A percentile compares a stretch with the other conserved stretches of the same genome.
phyloP scores from a whole-genome alignment of 2,329 filamentous ascomycete genomes.

The Elsinoe australis region DNA sequence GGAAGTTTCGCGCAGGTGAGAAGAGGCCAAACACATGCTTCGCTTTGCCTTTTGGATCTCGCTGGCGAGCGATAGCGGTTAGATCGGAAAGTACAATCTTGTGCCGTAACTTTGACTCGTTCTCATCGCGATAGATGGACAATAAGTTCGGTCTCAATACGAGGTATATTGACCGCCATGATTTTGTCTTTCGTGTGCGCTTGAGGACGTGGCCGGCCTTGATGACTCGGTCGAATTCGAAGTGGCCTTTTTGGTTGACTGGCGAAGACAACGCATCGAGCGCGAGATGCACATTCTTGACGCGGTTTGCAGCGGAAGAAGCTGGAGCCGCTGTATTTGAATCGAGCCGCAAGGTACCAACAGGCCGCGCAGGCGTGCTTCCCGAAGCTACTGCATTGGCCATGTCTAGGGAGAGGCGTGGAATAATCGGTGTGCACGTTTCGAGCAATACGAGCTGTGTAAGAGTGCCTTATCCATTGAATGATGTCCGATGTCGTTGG shows the following conservation, averaged over 20 bases:
- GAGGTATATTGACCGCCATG: conserved; percentile 84
- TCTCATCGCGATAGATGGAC: conserved; percentile 86
- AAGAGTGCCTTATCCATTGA: conserved; percentile 9
- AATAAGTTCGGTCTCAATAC: conserved; percentile 85
- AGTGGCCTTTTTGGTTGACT: conserved; percentile 90
- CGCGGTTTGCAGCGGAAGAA: background rate
- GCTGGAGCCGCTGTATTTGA: background rate
- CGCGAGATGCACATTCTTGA: conserved; percentile 39
- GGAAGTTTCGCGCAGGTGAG: conserved; percentile 82
- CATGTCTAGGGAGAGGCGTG: conserved; percentile 7
- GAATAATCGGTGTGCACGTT: background rate
- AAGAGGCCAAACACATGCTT: conserved; percentile 88
- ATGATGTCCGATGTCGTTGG: background rate
- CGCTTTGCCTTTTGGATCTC: conserved; percentile 79
- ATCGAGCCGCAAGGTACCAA: background rate
- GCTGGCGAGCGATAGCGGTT: conserved; percentile 81
- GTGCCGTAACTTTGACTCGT: conserved; percentile 81
- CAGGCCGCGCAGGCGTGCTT: background rate
- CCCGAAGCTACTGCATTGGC: conserved; percentile 8
- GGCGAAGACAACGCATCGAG: conserved; percentile 69
- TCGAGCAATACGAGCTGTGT: background rate
- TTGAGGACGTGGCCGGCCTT: conserved; percentile 83
- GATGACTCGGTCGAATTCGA: conserved; percentile 88
- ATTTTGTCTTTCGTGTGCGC: conserved; percentile 88
- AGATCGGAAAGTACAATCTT: conserved; percentile 84